Conservation (phyloP, 345 rosid species). For the Odontarrhena argentea region DNA sequence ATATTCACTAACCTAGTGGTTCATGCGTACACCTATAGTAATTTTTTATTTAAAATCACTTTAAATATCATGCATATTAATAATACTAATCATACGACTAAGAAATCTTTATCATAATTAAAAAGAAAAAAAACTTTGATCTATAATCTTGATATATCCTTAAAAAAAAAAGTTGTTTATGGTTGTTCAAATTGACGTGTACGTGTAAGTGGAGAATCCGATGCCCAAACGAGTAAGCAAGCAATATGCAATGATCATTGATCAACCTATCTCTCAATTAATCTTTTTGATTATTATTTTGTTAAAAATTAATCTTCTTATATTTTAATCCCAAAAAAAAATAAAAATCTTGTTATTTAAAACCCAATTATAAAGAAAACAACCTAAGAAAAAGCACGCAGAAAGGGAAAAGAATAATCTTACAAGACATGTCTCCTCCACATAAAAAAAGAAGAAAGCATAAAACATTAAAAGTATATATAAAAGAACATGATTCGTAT, state of each 20-base stretch:
- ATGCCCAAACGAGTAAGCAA: constrained; percentile 38
- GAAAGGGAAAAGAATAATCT: constrained; percentile 49
- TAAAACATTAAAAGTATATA: not conserved
- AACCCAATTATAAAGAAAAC: constrained; percentile 2
- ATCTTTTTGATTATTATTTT: too few species aligned
- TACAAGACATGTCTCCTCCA: constrained; percentile 28
- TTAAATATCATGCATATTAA: too few species aligned
- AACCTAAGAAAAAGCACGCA: not conserved
- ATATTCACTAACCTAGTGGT: too few species aligned
- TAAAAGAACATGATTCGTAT: not conserved
- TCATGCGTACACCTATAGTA: too few species aligned
- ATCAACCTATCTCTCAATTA: not conserved
- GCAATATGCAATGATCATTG: constrained; percentile 28
- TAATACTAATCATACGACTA: too few species aligned
- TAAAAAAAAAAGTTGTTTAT: too few species aligned
- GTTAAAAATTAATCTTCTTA: too few species aligned
- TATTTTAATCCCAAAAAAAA: too few species aligned
- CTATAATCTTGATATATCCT: too few species aligned
- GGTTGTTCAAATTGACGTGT: not conserved
- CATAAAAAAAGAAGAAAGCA: not conserved
- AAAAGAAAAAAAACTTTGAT: too few species aligned
- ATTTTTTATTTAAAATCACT: too few species aligned
- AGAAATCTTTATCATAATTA: too few species aligned
- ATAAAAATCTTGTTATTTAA: not conserved
- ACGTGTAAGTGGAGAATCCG: constrained; percentile 38